Conservation (phyloP, 2,329 filamentous ascomycete genomes). For the Nigrospora osmanthi region DNA sequence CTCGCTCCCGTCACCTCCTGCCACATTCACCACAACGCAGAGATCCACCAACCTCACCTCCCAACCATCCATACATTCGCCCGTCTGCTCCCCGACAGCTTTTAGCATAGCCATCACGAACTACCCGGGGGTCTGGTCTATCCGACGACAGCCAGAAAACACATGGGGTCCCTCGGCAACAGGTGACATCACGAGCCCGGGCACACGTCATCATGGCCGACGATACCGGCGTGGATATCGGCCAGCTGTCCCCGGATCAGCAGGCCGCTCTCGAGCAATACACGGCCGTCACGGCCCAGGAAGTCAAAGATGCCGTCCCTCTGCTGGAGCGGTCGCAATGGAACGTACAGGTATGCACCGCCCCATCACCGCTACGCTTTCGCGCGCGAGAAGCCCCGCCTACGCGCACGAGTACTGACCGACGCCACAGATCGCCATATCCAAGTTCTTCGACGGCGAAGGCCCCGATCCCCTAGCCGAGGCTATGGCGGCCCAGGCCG, state of each 20-base stretch:
- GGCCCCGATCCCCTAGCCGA: slow-evolving; percentile 74
- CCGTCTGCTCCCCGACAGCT: no score
- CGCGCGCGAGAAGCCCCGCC: neutral
- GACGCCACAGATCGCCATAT: slow-evolving; percentile 70
- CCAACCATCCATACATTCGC: no score
- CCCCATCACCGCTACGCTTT: neutral
- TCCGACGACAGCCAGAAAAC: no score
- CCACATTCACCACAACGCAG: no score
- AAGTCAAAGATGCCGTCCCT: slow-evolving; percentile 65
- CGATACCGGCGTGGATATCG: slow-evolving; percentile 47
- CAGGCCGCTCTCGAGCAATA: slow-evolving; percentile 83
- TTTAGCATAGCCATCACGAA: no score
- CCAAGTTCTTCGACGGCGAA: slow-evolving; percentile 97
- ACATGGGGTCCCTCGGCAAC: no score
- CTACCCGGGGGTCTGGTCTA: no score
- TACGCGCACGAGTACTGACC: neutral
- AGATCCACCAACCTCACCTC: no score
- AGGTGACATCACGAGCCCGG: no score
- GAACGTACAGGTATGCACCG: slow-evolving; percentile 71
- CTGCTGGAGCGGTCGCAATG: slow-evolving; percentile 83
- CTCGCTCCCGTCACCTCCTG: no score
- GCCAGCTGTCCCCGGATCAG: slow-evolving; percentile 67
- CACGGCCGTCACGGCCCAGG: slow-evolving; percentile 79
- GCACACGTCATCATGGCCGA: slow-evolving; percentile 27
- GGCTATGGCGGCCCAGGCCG: slow-evolving; percentile 55